Base-by-base conservation (phyloP, 2,329 filamentous ascomycete genomes). In the Dactylellina leptospora region DNA sequence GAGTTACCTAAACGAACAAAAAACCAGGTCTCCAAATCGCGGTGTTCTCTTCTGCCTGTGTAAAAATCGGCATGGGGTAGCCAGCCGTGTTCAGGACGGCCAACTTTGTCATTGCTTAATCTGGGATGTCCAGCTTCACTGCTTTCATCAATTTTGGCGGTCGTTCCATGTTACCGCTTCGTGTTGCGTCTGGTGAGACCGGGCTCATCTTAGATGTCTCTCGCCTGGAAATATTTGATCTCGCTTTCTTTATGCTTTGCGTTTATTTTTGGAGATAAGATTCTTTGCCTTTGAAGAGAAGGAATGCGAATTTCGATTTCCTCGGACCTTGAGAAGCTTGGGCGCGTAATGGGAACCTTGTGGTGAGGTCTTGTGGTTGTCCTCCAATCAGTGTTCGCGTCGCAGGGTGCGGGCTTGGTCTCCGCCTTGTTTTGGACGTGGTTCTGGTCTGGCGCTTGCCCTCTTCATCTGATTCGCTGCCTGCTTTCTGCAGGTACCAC, bases 271-370 rank as follows among this genome's bases (percentile, higher is more conserved):
- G 36, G 18, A 11, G 13, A 40, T 40, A 40, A 40, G 18, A 40
- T 40, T n/a, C n/a, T n/a, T 11, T 40, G 36, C 18, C 36, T 40
- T 45, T 18, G n/a, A 33, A 11, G 20, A 45, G 4, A 5, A 2
- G 8, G 18, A 45, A 18, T 18, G n/a, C n/a, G 18, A 44, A 44
- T 3, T 11, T 8, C 18, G 16, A 16, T 20, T 44, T 16, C 11
- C 6, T 44, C 8, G 40, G 18, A 22, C 40, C 3, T 22, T 22
- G 40, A 30, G 9, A 20, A 38, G 27, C 18, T 16, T 48, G 28
- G 50, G 64, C 64, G 64, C 64, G 63, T 70, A 70, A 56, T n/a
- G n/a, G n/a, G n/a, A 70, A 28, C 53, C 61, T 33, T 45, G 61
- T 8, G 3, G 4, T 22, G 20, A 25, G 45, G 45, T 22, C 11